phyloP scores from a whole-genome alignment of 768 basidiomycete species.

The Tulasnella sp. region DNA sequence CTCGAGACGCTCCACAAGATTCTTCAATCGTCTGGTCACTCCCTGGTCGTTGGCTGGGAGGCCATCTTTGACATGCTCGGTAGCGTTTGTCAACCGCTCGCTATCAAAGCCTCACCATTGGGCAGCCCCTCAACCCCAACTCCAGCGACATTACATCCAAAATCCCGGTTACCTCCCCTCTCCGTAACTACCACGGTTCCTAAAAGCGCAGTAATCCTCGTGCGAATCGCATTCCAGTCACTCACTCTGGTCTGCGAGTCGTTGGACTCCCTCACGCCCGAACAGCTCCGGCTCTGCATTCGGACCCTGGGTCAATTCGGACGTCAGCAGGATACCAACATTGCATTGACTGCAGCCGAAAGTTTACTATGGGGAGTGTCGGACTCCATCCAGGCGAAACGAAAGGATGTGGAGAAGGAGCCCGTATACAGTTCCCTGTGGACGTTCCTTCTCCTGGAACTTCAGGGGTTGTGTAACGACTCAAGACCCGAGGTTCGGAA shows the following conservation, averaged over 20 bases:
- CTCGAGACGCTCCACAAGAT: constrained; percentile 87
- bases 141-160: constrained; percentile 39
- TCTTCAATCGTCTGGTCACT: constrained; percentile 86
- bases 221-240: constrained; percentile 92
- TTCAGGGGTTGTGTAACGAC: constrained; percentile 79
- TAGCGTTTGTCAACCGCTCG: constrained; percentile 69
- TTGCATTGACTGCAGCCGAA: constrained; percentile 89
- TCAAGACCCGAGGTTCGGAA: constrained; percentile 81
- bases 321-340: constrained; percentile 90
- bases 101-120: constrained; percentile 24
- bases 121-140: constrained; percentile 22
- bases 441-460: constrained; percentile 84
- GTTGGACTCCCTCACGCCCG: constrained; percentile 70
- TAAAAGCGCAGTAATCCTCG: constrained; percentile 62
- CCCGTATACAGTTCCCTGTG: constrained; percentile 80
- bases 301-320: constrained; percentile 88
- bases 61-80: constrained; percentile 88
- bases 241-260: constrained; percentile 93
- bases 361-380: constrained; percentile 94
- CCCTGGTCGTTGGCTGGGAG: constrained; percentile 88
- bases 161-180: constrained; percentile 34
- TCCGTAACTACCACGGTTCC: constrained; percentile 34
- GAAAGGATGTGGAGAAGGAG: constrained; percentile 58
- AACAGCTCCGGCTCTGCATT: constrained; percentile 84
- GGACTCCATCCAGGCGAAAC: constrained; percentile 85